Evolutionary conservation across 495 filamentous ascomycete species (phyloP), one percentile per base, ranked within the genome.

Genomic region (Diplogelasinospora grovesii): DNA sequence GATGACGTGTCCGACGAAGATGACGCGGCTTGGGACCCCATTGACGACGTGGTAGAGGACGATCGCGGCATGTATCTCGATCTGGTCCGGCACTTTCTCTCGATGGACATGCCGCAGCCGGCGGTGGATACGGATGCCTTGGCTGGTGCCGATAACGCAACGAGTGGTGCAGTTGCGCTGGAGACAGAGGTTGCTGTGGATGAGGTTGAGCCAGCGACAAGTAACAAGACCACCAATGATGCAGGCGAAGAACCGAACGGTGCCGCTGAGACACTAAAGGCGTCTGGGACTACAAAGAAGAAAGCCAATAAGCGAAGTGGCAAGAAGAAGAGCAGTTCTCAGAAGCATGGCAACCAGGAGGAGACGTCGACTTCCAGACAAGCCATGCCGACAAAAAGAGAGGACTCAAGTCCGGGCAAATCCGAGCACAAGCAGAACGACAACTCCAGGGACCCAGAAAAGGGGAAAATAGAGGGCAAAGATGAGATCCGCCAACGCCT

Each of bases 1-100:
- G 14, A 19, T 10, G 34, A 29, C 21, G 38, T 22, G 11, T 32
- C 34, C 4, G 49, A 43, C 16, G 56, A 63, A 22, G 52, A 49
- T 8, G 54, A 56, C 36, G 57, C 48, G 7, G 59, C 57, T 22
- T 78, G 73, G 72, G 72, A 78, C 59, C 72, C 70, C 15, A 71
- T 76, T 29, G 65, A 75, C 40, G 64, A 74, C 47, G 63, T 68
- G 5, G 40, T 68, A 19, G 56, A 68, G 27, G 69, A 75, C 26
- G 63, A 66, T 27, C 52, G 69, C n/a, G 60, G 41, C 6, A 63
- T 48, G 49, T 76, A 64, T 36, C 46, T 73, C 27, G 54, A 68
- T 44, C 51, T 65, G 8, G 61, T 63, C 21, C 50, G 56, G 42
- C 64, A 64, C 36, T 70, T 73, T 37, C 42, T 74, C 18, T 69